phyloP scores from a whole-genome alignment of 2,329 filamentous ascomycete species.

The Fusarium cicatricum region DNA sequence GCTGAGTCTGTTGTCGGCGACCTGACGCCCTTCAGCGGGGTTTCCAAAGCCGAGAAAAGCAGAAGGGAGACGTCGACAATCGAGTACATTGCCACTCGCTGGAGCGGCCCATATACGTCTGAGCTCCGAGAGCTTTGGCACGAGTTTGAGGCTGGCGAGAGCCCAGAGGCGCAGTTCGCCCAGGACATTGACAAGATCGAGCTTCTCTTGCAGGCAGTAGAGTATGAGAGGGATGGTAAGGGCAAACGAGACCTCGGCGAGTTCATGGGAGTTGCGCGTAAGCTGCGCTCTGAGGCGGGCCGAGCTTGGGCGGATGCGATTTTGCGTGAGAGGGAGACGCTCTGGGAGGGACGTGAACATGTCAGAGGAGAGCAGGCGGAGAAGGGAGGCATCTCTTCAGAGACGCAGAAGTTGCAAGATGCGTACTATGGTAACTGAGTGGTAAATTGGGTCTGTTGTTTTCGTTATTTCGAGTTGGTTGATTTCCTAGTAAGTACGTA shows the following conservation, averaged over 20 bases:
- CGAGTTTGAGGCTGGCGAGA: conserved; percentile 91
- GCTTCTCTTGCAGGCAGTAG: conserved; percentile 91
- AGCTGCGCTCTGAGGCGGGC: conserved; percentile 79
- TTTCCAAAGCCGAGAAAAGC: conserved; percentile 87
- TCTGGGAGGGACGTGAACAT: conserved; percentile 68
- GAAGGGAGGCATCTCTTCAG: conserved; percentile 48
- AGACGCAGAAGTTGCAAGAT: conserved; percentile 31
- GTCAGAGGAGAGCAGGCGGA: conserved; percentile 56
- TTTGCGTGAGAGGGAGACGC: conserved; percentile 74
- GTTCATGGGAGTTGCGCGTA: conserved; percentile 80
- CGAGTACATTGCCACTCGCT: conserved; percentile 79
- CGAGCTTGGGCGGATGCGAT: conserved; percentile 81
- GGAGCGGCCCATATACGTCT: conserved; percentile 73
- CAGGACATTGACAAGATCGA: conserved; percentile 99
- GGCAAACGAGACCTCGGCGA: conserved; percentile 79
- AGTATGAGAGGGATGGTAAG: conserved; percentile 82
- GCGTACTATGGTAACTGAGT: conserved; percentile 24
- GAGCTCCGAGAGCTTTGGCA: conserved; percentile 86
- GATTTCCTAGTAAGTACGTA: too few relatives aligned
- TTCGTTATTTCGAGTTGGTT: too few relatives aligned
- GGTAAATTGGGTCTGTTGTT: neutral
- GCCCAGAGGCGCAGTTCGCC: conserved; percentile 85
- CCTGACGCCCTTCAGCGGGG: conserved; percentile 92
- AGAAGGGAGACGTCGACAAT: conserved; percentile 87
- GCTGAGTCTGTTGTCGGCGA: conserved; percentile 96